phyloP scores from a whole-genome alignment of 2,329 filamentous ascomycete genomes.

The Didymella segeticola region DNA sequence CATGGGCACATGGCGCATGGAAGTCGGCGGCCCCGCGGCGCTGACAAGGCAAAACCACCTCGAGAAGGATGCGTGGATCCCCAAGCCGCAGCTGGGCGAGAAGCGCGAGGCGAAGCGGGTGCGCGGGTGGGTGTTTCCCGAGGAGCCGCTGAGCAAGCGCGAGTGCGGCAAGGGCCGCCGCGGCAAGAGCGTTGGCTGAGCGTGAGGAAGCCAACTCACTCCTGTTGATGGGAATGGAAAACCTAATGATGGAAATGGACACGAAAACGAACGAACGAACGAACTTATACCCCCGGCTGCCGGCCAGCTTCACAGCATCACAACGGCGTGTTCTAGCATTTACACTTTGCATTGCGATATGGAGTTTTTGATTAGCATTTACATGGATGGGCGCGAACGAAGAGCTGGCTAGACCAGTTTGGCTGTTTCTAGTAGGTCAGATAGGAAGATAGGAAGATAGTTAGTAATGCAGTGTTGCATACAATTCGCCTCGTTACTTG shows the following conservation, averaged over 20 bases:
- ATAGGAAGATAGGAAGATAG: constrained; percentile 4
- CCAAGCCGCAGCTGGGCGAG: constrained; percentile 72
- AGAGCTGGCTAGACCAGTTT: constrained; percentile 6
- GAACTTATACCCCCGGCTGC: constrained; percentile 19
- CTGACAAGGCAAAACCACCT: constrained; percentile 73
- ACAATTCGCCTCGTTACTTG: too few relatives aligned
- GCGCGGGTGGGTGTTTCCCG: constrained; percentile 77
- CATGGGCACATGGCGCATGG: constrained; percentile 69
- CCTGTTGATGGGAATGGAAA: background rate
- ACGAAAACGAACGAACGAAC: constrained; percentile 7
- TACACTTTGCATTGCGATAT: constrained; percentile 9
- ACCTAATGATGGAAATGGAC: background rate
- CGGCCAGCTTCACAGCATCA: constrained; percentile 18
- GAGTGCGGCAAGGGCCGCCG: constrained; percentile 58
- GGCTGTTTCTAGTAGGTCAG: constrained; percentile 13
- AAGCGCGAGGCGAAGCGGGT: constrained; percentile 78
- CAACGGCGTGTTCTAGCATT: constrained; percentile 17
- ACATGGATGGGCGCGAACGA: constrained; percentile 4
- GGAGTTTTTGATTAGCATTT: constrained; percentile 14
- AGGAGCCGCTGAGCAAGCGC: constrained; percentile 74
- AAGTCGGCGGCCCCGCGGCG: constrained; percentile 78
- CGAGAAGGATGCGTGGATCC: constrained; percentile 77
- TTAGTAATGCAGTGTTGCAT: constrained; percentile 8
- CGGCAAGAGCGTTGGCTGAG: constrained; percentile 32
- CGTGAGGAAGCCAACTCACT: background rate